Percentiles rank a stretch among this genome's conserved stretches.
These are phyloP conservation scores for Mucor lusitanicus DNA, from an alignment of 371 early-diverging fungal species.

Conservation along the genomic window DNA sequence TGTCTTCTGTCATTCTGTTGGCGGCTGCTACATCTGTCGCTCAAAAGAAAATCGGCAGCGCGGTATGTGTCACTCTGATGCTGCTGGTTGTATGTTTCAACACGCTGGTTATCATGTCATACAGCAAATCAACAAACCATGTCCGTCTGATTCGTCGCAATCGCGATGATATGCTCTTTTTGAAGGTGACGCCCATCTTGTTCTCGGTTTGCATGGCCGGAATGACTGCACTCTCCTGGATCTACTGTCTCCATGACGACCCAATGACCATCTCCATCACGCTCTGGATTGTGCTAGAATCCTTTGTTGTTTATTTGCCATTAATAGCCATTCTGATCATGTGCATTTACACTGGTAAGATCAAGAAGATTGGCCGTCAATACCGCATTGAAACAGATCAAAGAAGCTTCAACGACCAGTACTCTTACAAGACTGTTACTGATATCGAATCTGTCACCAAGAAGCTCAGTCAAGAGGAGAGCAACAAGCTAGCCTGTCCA, in stretches of 20 bases:
- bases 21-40: neutral
- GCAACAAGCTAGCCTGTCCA: neutral
- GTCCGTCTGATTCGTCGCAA: constrained; percentile 23
- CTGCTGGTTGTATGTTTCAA: constrained; percentile 5
- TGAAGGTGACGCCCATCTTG: constrained; percentile 22
- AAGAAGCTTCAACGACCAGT: neutral
- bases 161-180: constrained; percentile 21
- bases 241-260: constrained; percentile 8
- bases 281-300: constrained; percentile 21
- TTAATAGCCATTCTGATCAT: constrained; percentile 16
- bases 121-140: constrained; percentile 11
- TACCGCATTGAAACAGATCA: constrained; percentile 16
- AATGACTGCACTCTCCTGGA: constrained; percentile 26
- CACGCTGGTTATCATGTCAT: constrained; percentile 2
- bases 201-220: constrained; percentile 23
- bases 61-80: constrained; percentile 17
- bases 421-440: constrained; percentile 5
- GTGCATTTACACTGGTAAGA: constrained; percentile 23
- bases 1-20: constrained; percentile 8
- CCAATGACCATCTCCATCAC: neutral
- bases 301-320: constrained; percentile 18
- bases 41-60: constrained; percentile 1
- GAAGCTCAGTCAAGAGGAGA: constrained; percentile 6
- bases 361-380: constrained; percentile 24
- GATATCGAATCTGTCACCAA: constrained; percentile 14